Evolutionary conservation across 306 rosid species (phyloP).

Genomic region (Begonia loranthoides): DNA sequence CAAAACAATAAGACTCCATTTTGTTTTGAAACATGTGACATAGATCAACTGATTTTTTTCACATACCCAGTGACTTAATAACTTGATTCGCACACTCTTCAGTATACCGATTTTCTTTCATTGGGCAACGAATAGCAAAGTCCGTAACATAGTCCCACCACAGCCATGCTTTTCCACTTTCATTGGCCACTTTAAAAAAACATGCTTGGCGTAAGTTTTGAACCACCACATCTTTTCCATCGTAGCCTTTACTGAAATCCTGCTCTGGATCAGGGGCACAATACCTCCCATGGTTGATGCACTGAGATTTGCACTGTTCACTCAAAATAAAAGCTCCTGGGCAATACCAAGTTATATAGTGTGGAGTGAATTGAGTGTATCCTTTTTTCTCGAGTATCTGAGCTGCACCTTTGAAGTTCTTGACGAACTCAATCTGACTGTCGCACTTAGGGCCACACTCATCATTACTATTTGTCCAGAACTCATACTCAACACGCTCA

Average conservation of each 20-base stretch:
- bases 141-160: slow-evolving; percentile 99
- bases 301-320: slow-evolving; percentile 84
- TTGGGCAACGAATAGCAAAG: slow-evolving; percentile 89
- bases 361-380: slow-evolving; percentile 82
- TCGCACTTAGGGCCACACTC: slow-evolving; percentile 91
- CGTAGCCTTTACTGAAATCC: slow-evolving; percentile 83
- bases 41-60: background rate
- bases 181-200: slow-evolving; percentile 80
- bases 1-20: background rate
- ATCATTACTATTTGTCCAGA: slow-evolving; percentile 95
- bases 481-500: slow-evolving; percentile 87
- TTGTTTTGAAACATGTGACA: too few species aligned
- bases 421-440: slow-evolving; percentile 61
- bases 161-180: slow-evolving; percentile 89
- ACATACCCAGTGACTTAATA: slow-evolving; percentile 72
- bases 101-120: slow-evolving; percentile 54
- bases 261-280: slow-evolving; percentile 98
- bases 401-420: slow-evolving; percentile 74
- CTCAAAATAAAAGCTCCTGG: slow-evolving; percentile 65
- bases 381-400: slow-evolving; percentile 82
- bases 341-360: slow-evolving; percentile 89
- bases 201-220: slow-evolving; percentile 95
- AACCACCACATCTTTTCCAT: slow-evolving; percentile 86
- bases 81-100: slow-evolving; percentile 80
- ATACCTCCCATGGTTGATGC: slow-evolving; percentile 82